Base-by-base conservation (phyloP, 1,284 basidiomycete genomes). In the Inonotus obliquus region DNA sequence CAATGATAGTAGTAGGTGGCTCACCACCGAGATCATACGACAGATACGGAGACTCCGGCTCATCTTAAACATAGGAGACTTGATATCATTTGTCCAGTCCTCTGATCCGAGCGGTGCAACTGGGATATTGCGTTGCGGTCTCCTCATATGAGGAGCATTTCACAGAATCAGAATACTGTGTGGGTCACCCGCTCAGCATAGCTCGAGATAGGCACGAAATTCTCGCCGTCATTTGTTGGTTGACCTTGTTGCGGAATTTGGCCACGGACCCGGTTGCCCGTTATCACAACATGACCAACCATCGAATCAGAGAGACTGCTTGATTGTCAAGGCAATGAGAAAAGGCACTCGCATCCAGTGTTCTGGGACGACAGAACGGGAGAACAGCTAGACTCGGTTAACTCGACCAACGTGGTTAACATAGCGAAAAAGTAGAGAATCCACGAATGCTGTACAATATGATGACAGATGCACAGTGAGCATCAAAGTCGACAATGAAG, bases 291-390 rank as follows among this genome's bases (percentile, higher is more conserved):
- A 41, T 21, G n/a, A 13, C 47, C 21, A 19, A 57, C 9, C 49
- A 39, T 39, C 51, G 51, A 35, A 27, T 32, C 14, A 14, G 32
- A 35, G 27, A 29, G 51, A 35, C 32, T 37, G 29, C 11, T 27
- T 47, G 47, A 58, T 58, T 32, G 35, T 23, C 56, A 58, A 58
- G 56, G 56, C 29, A 45, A 58, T 49, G 56, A 49, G n/a, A 21
- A 23, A 35, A 10, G 27, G 47, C 29, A 39, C 17, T n/a, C 45
- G 27, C 32, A 21, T 51, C 56, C 56, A 49, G 29, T 58, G 45
- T 35, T 49, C 14, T 58, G 56, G 56, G 29, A 37, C 21, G 55
- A 25, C 13, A 38, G 32, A 39, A 29, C 29, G 39, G 32, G 41
- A 5, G 9, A 23, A 14, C 53, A 39, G 2, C 39, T 44, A 13